Conservation (phyloP, 1,284 basidiomycete species). For the Leucoagaricus sp. region DNA sequence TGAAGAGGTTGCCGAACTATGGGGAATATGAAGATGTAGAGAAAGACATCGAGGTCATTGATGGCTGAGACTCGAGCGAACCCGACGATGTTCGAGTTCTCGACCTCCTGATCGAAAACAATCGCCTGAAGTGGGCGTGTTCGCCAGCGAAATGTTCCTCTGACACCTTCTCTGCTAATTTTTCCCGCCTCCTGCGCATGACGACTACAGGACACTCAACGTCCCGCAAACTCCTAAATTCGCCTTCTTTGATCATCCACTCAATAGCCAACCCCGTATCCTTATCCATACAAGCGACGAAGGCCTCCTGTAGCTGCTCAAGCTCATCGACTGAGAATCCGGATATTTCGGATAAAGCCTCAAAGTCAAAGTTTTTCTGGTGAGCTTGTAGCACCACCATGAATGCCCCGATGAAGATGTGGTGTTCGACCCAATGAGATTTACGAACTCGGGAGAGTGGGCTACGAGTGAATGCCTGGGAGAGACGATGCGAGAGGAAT, state of each 20-base stretch:
- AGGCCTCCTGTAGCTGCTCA: background rate
- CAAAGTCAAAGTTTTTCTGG: background rate
- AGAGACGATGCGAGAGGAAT: background rate
- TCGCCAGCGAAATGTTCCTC: no score
- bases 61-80: no score
- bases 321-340: background rate
- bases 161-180: no score
- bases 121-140: no score
- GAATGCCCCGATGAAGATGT: constrained; percentile 5
- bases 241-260: background rate
- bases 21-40: no score
- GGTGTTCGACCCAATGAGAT: background rate
- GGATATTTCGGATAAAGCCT: background rate
- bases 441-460: background rate
- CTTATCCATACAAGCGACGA: background rate
- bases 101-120: no score
- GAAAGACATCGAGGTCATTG: no score
- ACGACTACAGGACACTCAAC: no score
- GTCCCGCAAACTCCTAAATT: no score
- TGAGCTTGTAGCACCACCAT: background rate
- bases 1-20: no score
- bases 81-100: no score
- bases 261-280: background rate
- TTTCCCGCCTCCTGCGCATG: no score
- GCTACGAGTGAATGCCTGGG: background rate